phyloP scores from a whole-genome alignment of 305 asterid genomes.

The Fraxinus latifolia region DNA sequence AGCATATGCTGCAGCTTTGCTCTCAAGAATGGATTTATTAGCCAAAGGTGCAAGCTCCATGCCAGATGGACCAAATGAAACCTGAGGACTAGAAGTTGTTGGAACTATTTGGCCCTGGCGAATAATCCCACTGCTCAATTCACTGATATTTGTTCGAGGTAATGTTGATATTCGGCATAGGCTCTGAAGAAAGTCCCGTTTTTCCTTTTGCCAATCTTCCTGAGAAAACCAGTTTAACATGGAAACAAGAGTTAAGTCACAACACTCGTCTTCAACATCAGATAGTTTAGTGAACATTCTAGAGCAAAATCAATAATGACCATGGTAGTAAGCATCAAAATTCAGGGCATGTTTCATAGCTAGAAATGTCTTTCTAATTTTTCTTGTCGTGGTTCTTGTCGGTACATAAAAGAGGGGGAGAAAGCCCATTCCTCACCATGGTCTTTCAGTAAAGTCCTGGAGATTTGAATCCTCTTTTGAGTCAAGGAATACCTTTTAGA shows the following conservation, averaged over 20 bases:
- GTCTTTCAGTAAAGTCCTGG: neutral
- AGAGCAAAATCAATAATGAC: slow-evolving; percentile 4
- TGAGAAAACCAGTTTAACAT: slow-evolving; percentile 27
- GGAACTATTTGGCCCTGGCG: slow-evolving; percentile 68
- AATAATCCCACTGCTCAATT: slow-evolving; percentile 42
- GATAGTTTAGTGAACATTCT: slow-evolving; percentile 6
- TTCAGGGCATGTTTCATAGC: neutral
- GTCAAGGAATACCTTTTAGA: neutral
- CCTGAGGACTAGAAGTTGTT: slow-evolving; percentile 51
- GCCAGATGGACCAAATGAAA: slow-evolving; percentile 55
- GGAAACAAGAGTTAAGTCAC: slow-evolving; percentile 6
- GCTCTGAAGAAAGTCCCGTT: slow-evolving; percentile 85
- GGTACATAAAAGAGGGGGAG: neutral
- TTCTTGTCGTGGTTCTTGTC: neutral
- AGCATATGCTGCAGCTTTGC: slow-evolving; percentile 78
- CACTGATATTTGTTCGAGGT: slow-evolving; percentile 65
- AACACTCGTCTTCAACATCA: neutral
- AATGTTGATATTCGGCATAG: slow-evolving; percentile 74
- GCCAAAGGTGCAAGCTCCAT: slow-evolving; percentile 57
- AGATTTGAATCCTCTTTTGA: neutral
- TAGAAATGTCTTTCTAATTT: neutral
- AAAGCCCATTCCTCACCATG: neutral
- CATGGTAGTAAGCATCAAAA: neutral
- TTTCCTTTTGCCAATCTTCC: slow-evolving; percentile 98
- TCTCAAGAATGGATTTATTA: slow-evolving; percentile 58